Conservation (phyloP, 2,329 filamentous ascomycete species). For the Rutstroemia sp. region DNA sequence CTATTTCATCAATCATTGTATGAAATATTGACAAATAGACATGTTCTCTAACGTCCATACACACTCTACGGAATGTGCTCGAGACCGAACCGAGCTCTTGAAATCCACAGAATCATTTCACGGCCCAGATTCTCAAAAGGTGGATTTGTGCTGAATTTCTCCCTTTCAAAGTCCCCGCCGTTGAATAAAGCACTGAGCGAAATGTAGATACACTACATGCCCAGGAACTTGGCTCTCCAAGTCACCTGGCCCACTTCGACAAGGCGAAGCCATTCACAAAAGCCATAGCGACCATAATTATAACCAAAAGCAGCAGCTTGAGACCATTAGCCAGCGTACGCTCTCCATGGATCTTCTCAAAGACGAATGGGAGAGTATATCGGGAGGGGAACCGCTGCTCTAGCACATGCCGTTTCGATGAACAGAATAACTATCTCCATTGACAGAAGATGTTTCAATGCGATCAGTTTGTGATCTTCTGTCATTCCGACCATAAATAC, state of each 20-base stretch:
- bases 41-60: too few relatives aligned
- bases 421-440: slow-evolving; percentile 31
- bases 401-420: slow-evolving; percentile 28
- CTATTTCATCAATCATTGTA: neutral
- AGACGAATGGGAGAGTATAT: slow-evolving; percentile 41
- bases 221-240: too few relatives aligned
- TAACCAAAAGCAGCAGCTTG: slow-evolving; percentile 31
- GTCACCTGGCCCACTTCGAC: slow-evolving; percentile 13
- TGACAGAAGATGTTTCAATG: slow-evolving; percentile 30
- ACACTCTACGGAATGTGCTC: too few relatives aligned
- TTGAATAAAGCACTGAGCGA: too few relatives aligned
- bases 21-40: too few relatives aligned
- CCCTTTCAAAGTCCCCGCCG: too few relatives aligned
- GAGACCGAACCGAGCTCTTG: too few relatives aligned
- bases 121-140: too few relatives aligned
- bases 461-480: slow-evolving; percentile 21
- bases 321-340: slow-evolving; percentile 38
- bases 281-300: slow-evolving; percentile 30
- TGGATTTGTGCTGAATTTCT: too few relatives aligned
- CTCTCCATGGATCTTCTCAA: slow-evolving; percentile 42
- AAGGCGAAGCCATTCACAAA: slow-evolving; percentile 30
- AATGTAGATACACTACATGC: too few relatives aligned
- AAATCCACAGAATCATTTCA: too few relatives aligned
- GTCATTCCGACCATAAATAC: slow-evolving; percentile 24
- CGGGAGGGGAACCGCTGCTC: slow-evolving; percentile 33